Evolutionary conservation across 2,329 filamentous ascomycete genomes (phyloP).

Genomic region (Daldinia eschscholtzii): DNA sequence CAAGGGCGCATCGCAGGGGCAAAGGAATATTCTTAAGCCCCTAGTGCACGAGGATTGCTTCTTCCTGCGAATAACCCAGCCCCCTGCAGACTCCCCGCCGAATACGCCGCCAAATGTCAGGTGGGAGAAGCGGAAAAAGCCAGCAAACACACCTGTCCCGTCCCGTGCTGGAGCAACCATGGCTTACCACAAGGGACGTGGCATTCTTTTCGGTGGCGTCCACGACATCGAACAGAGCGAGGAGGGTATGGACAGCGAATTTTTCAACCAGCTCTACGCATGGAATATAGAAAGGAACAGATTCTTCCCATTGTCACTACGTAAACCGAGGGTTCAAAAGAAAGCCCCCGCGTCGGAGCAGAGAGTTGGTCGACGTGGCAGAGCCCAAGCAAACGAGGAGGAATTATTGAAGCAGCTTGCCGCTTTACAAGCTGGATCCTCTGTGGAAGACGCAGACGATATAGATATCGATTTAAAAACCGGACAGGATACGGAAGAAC

Average conservation of each 20-base stretch:
- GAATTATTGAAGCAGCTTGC: constrained; percentile 89
- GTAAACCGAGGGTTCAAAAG: constrained; percentile 77
- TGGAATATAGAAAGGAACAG: constrained; percentile 97
- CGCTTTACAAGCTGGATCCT: constrained; percentile 81
- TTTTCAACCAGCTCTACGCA: constrained; percentile 91
- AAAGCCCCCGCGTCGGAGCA: constrained; percentile 71
- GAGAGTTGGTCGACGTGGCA: constrained; percentile 72
- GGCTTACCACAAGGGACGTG: constrained; percentile 92
- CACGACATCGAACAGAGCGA: constrained; percentile 92
- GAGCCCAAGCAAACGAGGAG: constrained; percentile 90
- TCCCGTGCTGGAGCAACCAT: constrained; percentile 90
- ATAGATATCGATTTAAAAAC: constrained; percentile 62
- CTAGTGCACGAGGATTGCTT: constrained; percentile 96
- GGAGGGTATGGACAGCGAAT: constrained; percentile 96
- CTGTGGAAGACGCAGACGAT: constrained; percentile 65
- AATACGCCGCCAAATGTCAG: constrained; percentile 78
- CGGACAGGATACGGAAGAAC: constrained; percentile 65
- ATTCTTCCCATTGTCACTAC: constrained; percentile 86
- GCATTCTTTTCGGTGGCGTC: constrained; percentile 93
- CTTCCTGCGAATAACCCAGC: constrained; percentile 85
- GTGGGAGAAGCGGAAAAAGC: constrained; percentile 95
- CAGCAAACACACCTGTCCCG: constrained; percentile 88
- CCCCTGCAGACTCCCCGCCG: constrained; percentile 73
- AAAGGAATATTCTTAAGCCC: constrained; percentile 83
- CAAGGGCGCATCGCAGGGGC: constrained; percentile 70